Base-by-base conservation (phyloP, 2,329 filamentous ascomycete species). In the Epichloe baconii region DNA sequence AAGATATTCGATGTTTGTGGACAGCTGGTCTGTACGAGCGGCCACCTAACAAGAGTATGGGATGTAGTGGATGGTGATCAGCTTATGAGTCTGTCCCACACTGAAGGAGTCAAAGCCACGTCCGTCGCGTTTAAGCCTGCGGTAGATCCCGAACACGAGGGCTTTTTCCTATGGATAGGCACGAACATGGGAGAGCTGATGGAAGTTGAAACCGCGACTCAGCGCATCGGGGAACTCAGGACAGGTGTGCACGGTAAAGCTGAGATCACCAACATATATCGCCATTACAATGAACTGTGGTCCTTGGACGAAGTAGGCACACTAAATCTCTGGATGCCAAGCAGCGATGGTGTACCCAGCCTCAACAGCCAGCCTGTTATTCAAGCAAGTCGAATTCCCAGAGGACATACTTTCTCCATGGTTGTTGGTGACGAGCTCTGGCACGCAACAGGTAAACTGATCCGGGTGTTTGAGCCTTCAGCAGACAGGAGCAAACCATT, bases 231-330 rank as follows among this genome's bases (percentile, higher is more conserved):
- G 14, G 74, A 77, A 31, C 85, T 77, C 17, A 87, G 85, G 59
- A 70, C 78, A 2, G 81, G 75, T 48, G 86, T 86, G 2, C 93
- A 97, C 60, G 80, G 82, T 7, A 81, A 87, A 42, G 77, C 82
- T 54, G 87, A 95, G 58, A 78, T 98, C 48, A 79, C 87, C 56
- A 88, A 83, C 59, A 95, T 98, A 42, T 85, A 88, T 62, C 82
- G 93, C 40, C 85, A 94, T 65, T 84, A 81, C 55, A 88, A 88
- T 57, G 87, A 96, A 61, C 79, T 98, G 64, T 98, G 93, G 93
- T 90, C 90, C 0, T 67, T 98, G 46, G 93, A 97, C 63, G 90
- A 96, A 56, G 82, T 85, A 45, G 93, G 93, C 11, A 86, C 85
- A 44, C 71, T 98, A 14, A 82, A 88, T 57, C 79, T 97, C 5